phyloP scores from a whole-genome alignment of 2,329 filamentous ascomycete genomes.

The Cytospora leucostoma region DNA sequence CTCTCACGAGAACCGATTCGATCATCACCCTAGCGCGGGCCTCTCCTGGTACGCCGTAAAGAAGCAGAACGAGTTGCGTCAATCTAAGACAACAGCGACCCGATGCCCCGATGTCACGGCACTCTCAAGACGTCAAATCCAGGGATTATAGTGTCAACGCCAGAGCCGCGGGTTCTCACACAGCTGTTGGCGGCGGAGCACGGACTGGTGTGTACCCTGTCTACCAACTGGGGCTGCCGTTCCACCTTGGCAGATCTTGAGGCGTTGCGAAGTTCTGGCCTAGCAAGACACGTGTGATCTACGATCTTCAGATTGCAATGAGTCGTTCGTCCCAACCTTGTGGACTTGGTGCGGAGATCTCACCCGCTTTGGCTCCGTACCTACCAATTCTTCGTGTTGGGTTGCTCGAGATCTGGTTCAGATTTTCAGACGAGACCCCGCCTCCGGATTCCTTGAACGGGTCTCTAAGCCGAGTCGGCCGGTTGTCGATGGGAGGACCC shows the following conservation, averaged over 20 bases:
- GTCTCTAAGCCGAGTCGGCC: constrained; percentile 10
- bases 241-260: background rate
- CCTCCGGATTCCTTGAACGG: constrained; percentile 5
- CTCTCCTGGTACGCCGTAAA: background rate
- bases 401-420: constrained; percentile 1
- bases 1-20: constrained; percentile 12
- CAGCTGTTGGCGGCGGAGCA: constrained; percentile 12
- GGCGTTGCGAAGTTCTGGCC: constrained; percentile 10
- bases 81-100: constrained; percentile 19
- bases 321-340: background rate
- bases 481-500: constrained; percentile 13
- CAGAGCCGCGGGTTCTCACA: constrained; percentile 14
- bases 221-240: background rate
- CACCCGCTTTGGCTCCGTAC: constrained; percentile 11
- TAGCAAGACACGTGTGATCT: constrained; percentile 20
- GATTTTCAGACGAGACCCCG: constrained; percentile 3
- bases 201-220: constrained; percentile 12
- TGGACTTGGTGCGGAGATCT: constrained; percentile 7
- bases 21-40: background rate
- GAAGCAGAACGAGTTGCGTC: constrained; percentile 4
- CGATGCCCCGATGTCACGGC: constrained; percentile 10
- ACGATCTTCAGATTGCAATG: constrained; percentile 18
- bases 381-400: background rate
- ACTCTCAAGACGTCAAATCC: constrained; percentile 8
- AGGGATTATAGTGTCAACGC: constrained; percentile 8